Base-by-base conservation (phyloP, 805 yeast species). In the Sugiyamaella valdiviana region DNA sequence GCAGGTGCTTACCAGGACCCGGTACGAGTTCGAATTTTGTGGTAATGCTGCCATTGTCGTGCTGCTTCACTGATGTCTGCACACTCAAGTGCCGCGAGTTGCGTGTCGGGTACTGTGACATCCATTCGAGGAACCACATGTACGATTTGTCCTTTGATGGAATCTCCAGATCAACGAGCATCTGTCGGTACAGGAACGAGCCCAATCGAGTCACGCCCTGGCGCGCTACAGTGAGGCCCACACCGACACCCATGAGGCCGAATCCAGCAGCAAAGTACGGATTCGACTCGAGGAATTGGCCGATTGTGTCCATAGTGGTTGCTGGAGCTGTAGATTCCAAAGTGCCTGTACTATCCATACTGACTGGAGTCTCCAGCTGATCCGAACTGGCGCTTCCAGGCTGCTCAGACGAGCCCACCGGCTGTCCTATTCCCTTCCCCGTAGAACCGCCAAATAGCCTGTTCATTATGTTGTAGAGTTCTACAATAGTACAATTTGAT, bases 201-300 rank as follows among this genome's bases (percentile, higher is more conserved):
- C 91, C 79, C 1, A 80, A 70, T 44, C 82, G 75, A 39, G 78
- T 71, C 1, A 83, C 65, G 1, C 87, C 88, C 50, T 78, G 81
- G 44, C 96, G 72, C 0, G 87, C 80, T 6, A 88, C 57, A 0
- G 96, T 95, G 29, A 93, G 66, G 0, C 82, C 83, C 0, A 95
- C 89, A n/a, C 99, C 99, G 2, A 93, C 70, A 2, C 90, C 71
- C 99, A 93, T 93, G 37, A 93, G 71, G 0, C 99, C 99, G 58
- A 97, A 96, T 60, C 99, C 99, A 0, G 98, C 99, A 1, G 97
- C 93, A 70, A 93, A 91, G 65, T 88, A 89, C n/a, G 97, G 98
- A 63, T 91, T 91, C 35, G 78, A 75, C 19, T 74, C 74, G 50
- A 85, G 37, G 10, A 56, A 42, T 5, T 24, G 26, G 2, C 32